Evolutionary conservation across 169 alveolate genomes (phyloP), one percentile per base, ranked within the genome.

Genomic region (Theileria luwenshuni): DNA sequence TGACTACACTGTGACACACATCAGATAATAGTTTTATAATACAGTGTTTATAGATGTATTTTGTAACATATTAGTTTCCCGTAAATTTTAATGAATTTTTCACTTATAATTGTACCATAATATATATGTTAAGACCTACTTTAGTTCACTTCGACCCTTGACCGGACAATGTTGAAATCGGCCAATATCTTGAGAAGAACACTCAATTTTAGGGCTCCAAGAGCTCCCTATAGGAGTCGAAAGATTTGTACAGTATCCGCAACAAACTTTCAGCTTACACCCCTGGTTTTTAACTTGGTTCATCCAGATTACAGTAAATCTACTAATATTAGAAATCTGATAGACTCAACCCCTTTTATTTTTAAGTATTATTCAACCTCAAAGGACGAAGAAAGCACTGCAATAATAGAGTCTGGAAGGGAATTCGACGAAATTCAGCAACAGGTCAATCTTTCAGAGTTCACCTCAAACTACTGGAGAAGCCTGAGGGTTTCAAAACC

Each of bases 381-480:
- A 28, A 56, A 25, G 10, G 65, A 56, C 19, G 38, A 25, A 15
- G 65, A 56, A 2, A 43, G 25, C 23, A 38, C 45, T 5, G 43
- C 65, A 10, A 41, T 56, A 1, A 56, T 56, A 23, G 65, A 56
- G 43, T 56, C 65, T 6, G 65, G 65, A 25, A 56, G 65, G 65
- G 65, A 56, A 43, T 56, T 56, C 12, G 25, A 56, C 12, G 65
- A 56, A 41, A 56, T 56, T 5, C 65, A 56, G 38, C 65, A 56
- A 21, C 38, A 56, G 32, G 19, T 56, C 17, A 56, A 25, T 43
- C 38, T 56, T 0, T 56, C 65, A 1, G 65, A 79, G 27, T 54
- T 72, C 43, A 70, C 87, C 17, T 49, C 87, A 23, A 65, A 72
- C 19, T 79, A 72, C 67, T 72, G 81, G 87, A 19, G 87, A 28